phyloP scores from a whole-genome alignment of 768 basidiomycete genomes.

The Amanita pseudoporphyria region DNA sequence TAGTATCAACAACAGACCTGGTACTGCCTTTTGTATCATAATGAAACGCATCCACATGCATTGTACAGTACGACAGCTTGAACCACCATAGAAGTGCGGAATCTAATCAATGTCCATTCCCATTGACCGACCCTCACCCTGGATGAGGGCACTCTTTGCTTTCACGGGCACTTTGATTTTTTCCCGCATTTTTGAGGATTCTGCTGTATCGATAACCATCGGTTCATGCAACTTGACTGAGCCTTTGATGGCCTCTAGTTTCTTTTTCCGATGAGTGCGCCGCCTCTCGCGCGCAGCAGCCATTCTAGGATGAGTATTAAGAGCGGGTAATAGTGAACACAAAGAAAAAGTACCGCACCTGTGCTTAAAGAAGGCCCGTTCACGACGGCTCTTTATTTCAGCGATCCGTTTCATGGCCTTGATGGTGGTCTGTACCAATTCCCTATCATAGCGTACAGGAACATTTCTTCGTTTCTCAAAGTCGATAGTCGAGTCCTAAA shows the following conservation, averaged over 20 bases:
- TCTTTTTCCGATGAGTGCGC: constrained; percentile 62
- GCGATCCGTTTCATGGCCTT: constrained; percentile 93
- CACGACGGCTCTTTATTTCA: constrained; percentile 85
- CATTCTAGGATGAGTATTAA: constrained; percentile 49
- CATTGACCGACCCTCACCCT: constrained; percentile 83
- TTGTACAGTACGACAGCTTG: not conserved
- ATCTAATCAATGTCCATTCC: constrained; percentile 75
- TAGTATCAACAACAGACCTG: too few species aligned
- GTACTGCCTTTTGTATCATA: too few species aligned
- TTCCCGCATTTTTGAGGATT: constrained; percentile 48
- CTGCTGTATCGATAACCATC: constrained; percentile 30
- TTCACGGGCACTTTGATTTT: constrained; percentile 70
- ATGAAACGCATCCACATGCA: not conserved
- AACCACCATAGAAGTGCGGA: not conserved
- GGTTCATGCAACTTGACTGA: constrained; percentile 65
- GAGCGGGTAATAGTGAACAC: not conserved
- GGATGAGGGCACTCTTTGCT: constrained; percentile 62
- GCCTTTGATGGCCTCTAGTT: constrained; percentile 42
- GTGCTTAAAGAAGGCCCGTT: constrained; percentile 95
- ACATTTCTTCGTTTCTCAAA: constrained; percentile 99
- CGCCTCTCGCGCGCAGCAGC: constrained; percentile 71
- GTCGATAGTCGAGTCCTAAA: constrained; percentile 93
- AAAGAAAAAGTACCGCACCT: constrained; percentile 32
- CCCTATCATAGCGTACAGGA: constrained; percentile 94
- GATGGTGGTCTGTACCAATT: constrained; percentile 85